Evolutionary conservation across 2,329 filamentous ascomycete species (phyloP).

Genomic region (Nigrospora sphaerica): DNA sequence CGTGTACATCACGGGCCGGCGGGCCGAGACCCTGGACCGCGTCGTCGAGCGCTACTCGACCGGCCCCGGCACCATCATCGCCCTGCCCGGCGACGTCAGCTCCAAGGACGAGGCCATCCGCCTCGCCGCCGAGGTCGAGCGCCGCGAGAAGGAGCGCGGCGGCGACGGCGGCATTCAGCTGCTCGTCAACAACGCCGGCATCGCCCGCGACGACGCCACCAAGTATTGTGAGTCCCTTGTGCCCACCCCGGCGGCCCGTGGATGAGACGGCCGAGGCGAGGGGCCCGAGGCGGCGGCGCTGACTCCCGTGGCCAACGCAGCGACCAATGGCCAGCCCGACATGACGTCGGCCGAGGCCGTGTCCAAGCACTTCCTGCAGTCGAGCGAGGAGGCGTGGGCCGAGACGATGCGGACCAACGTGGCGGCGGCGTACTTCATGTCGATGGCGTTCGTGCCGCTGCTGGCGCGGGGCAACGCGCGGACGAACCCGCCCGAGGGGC

Average conservation of each 20-base stretch:
- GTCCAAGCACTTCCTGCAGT: slow-evolving; percentile 41
- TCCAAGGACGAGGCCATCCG: slow-evolving; percentile 38
- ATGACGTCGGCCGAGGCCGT: slow-evolving; percentile 37
- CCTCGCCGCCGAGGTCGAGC: slow-evolving; percentile 41
- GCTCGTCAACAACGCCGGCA: slow-evolving; percentile 43
- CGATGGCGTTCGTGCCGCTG: slow-evolving; percentile 43
- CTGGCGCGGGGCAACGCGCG: slow-evolving; percentile 33
- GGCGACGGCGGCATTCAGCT: slow-evolving; percentile 36
- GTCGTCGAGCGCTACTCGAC: slow-evolving; percentile 4
- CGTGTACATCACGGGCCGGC: slow-evolving; percentile 12
- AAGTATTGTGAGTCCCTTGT: slow-evolving; percentile 28
- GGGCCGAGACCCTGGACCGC: slow-evolving; percentile 6
- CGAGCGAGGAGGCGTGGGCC: slow-evolving; percentile 35
- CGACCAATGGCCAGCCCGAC: slow-evolving; percentile 34
- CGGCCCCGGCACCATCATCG: slow-evolving; percentile 3
- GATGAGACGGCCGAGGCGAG: no score
- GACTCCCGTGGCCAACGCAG: slow-evolving; percentile 31
- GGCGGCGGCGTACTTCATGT: slow-evolving; percentile 40
- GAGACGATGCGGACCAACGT: slow-evolving; percentile 45
- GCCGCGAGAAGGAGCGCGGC: slow-evolving; percentile 33
- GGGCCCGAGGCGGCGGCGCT: slow-evolving; percentile 25
- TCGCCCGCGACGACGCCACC: slow-evolving; percentile 43
- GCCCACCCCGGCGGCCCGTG: not conserved
- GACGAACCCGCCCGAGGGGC: slow-evolving; percentile 30
- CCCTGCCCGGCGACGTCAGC: slow-evolving; percentile 7